Evolutionary conservation across 1,284 basidiomycete genomes (phyloP).

Genomic region (Malassezia furfur): DNA sequence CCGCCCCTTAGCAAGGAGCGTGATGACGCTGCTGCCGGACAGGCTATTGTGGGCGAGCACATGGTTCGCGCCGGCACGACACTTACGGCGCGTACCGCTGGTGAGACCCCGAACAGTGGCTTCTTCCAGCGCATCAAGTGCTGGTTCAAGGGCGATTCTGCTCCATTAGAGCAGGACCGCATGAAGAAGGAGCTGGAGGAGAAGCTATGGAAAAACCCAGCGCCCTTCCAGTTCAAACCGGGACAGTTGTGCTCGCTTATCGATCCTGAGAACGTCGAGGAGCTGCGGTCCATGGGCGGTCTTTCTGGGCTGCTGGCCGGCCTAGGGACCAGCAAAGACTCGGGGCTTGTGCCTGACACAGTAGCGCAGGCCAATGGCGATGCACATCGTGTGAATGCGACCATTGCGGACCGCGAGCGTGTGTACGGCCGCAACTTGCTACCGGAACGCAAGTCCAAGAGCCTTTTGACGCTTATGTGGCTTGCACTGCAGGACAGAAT

Average conservation of each 20-base stretch:
- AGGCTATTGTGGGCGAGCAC: background rate
- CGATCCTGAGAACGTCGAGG: slow-evolving; percentile 69
- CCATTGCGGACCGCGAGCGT: slow-evolving; percentile 27
- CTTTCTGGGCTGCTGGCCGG: slow-evolving; percentile 60
- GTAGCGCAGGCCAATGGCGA: slow-evolving; percentile 2
- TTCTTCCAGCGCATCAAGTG: background rate
- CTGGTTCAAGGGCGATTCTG: background rate
- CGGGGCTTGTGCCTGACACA: slow-evolving; percentile 22
- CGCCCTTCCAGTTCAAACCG: slow-evolving; percentile 53
- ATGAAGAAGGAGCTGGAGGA: slow-evolving; percentile 27
- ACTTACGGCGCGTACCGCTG: background rate
- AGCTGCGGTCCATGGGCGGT: slow-evolving; percentile 67
- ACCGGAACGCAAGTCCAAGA: slow-evolving; percentile 68
- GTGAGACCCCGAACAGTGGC: background rate
- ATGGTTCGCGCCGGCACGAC: background rate
- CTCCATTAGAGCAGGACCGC: background rate
- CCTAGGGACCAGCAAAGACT: slow-evolving; percentile 61
- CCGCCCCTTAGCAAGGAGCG: too few species aligned
- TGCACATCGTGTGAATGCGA: slow-evolving; percentile 22
- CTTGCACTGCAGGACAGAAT: slow-evolving; percentile 90
- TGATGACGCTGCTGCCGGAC: too few species aligned
- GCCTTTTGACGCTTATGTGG: slow-evolving; percentile 79
- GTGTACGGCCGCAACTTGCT: slow-evolving; percentile 76
- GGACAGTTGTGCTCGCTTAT: slow-evolving; percentile 71
- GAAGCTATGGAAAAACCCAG: slow-evolving; percentile 32